Percentiles rank a stretch among this genome's conserved stretches.
phyloP scores from a whole-genome alignment of 257 asterid species.

The Lycium ferocissimum region DNA sequence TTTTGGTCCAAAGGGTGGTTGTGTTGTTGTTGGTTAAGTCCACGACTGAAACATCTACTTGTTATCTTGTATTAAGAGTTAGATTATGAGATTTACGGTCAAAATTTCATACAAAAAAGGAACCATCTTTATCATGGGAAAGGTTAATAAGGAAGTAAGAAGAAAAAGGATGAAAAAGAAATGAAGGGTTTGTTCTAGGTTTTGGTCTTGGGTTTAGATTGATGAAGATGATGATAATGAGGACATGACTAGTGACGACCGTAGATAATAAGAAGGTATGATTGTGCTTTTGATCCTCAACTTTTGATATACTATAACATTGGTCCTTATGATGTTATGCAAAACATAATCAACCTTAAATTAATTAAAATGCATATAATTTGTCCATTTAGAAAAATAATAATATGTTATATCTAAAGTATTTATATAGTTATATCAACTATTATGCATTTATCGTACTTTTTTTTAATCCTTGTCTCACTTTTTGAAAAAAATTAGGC shows the following conservation, averaged over 20 bases:
- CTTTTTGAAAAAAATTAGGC: no score
- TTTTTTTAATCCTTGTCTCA: no score
- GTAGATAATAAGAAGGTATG: constrained; percentile 50
- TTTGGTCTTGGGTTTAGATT: constrained; percentile 33
- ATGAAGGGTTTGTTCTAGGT: constrained; percentile 4
- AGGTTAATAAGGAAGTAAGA: background rate
- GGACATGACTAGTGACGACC: constrained; percentile 34
- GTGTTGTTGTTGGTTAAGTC: constrained; percentile 46
- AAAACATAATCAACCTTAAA: background rate
- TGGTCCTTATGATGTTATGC: background rate
- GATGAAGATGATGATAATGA: constrained; percentile 41
- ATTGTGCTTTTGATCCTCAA: constrained; percentile 3
- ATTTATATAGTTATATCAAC: no score
- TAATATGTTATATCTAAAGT: no score
- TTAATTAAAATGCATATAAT: no score
- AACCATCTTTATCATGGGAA: constrained; percentile 12
- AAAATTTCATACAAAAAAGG: constrained; percentile 39
- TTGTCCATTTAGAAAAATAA: no score
- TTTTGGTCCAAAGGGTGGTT: constrained; percentile 43
- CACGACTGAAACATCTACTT: constrained; percentile 60
- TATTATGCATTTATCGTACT: no score
- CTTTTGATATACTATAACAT: background rate
- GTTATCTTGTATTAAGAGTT: constrained; percentile 14
- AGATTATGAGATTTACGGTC: constrained; percentile 42
- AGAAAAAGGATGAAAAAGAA: background rate